These are phyloP conservation scores for Pseudonitzschia multiseries DNA, from an alignment of 108 stramenopile genomes.

Conservation along the genomic window DNA sequence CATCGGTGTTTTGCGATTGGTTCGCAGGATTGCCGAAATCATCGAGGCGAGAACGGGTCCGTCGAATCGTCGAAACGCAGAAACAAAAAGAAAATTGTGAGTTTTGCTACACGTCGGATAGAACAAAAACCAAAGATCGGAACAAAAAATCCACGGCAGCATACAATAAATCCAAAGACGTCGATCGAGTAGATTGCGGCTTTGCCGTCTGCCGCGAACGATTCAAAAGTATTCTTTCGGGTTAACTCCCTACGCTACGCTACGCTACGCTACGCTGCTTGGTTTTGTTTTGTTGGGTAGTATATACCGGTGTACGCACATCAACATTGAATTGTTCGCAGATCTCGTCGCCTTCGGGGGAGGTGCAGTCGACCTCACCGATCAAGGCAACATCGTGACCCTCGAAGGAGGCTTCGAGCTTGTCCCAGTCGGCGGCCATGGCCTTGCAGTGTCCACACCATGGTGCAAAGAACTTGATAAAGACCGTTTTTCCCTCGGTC, in stretches of 20 bases:
- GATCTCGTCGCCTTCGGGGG: conserved; percentile 63
- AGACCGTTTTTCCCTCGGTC: conserved; percentile 74
- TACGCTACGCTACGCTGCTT: too few relatives aligned
- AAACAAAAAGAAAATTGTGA: not conserved
- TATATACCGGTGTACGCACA: too few relatives aligned
- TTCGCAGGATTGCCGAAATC: not conserved
- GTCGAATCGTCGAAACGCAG: not conserved
- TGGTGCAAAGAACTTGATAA: conserved; percentile 54
- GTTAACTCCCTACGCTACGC: too few relatives aligned
- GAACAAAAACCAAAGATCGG: too few relatives aligned
- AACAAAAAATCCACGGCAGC: too few relatives aligned
- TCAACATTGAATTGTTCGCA: conserved; percentile 74
- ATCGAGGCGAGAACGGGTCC: too few relatives aligned
- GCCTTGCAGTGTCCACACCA: conserved; percentile 81
- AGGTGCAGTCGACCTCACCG: conserved; percentile 77
- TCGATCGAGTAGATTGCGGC: too few relatives aligned
- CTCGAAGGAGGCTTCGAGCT: conserved; percentile 60
- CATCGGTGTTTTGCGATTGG: too few relatives aligned
- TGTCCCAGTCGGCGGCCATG: conserved; percentile 74
- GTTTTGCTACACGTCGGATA: too few relatives aligned
- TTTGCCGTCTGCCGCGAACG: too few relatives aligned
- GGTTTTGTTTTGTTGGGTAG: not conserved
- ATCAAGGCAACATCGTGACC: conserved; percentile 49
- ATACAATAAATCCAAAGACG: not conserved
- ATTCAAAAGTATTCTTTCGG: too few relatives aligned